Percentiles rank a stretch among this genome's conserved stretches.
These are phyloP conservation scores for Angomonas desouzai DNA, from an alignment of 208 protist species.

Conservation along the genomic window DNA sequence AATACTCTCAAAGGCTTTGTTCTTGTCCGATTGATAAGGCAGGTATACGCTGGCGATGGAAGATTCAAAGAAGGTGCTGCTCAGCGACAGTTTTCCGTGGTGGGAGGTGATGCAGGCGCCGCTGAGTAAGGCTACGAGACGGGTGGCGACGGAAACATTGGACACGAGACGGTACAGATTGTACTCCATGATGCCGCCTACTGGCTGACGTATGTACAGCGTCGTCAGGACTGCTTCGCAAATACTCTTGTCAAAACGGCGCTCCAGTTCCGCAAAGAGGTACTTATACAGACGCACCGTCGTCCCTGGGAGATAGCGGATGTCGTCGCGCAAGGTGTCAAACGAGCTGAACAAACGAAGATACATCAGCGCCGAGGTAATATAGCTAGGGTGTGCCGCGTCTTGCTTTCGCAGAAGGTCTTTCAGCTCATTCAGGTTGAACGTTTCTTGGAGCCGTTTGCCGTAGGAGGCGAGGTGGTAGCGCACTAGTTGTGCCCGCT, in stretches of 20 bases:
- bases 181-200: conserved; percentile 77
- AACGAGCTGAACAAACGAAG: conserved; percentile 81
- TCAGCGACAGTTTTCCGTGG: conserved; percentile 35
- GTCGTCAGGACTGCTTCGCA: conserved; percentile 59
- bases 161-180: conserved; percentile 74
- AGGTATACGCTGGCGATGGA: conserved; percentile 53
- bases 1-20: conserved; percentile 40
- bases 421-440: conserved; percentile 62
- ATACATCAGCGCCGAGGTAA: conserved; percentile 66
- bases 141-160: conserved; percentile 63
- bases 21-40: conserved; percentile 31
- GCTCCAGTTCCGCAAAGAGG: conserved; percentile 52
- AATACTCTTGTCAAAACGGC: conserved; percentile 37
- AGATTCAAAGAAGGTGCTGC: conserved; percentile 43
- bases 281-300: conserved; percentile 42
- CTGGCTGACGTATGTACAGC: conserved; percentile 44
- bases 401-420: conserved; percentile 68
- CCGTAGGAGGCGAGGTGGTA: conserved; percentile 68
- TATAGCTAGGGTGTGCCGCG: conserved; percentile 54
- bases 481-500: conserved; percentile 70
- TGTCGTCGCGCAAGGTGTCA: conserved; percentile 69
- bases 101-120: conserved; percentile 54
- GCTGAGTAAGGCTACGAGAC: conserved; percentile 64
- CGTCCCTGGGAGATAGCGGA: conserved; percentile 56
- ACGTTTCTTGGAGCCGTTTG: conserved; percentile 73